These are phyloP conservation scores for Kuraishia borneana DNA, from an alignment of 805 yeast species.

Conservation along the genomic window DNA sequence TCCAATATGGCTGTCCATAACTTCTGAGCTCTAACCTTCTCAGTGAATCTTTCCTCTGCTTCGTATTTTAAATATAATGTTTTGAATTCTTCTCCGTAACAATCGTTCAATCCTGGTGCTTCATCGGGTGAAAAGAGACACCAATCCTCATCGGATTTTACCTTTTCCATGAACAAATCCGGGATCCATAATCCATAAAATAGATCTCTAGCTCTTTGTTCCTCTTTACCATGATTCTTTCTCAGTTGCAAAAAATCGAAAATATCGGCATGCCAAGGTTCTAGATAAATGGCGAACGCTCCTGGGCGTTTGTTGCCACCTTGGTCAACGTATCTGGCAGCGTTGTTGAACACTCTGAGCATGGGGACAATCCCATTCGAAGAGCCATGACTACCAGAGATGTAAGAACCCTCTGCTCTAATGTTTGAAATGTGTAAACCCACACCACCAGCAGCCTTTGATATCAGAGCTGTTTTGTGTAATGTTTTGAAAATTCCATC, in stretches of 20 bases:
- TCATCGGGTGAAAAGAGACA: slow-evolving; percentile 81
- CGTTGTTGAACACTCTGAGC: slow-evolving; percentile 89
- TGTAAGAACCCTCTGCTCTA: slow-evolving; percentile 76
- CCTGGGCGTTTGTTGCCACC: slow-evolving; percentile 99
- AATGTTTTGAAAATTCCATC: slow-evolving; percentile 91
- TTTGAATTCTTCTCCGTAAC: slow-evolving; percentile 77
- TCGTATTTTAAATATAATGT: slow-evolving; percentile 65
- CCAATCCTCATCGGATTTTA: slow-evolving; percentile 73
- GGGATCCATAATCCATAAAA: slow-evolving; percentile 94
- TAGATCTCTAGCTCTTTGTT: slow-evolving; percentile 83
- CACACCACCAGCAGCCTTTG: slow-evolving; percentile 93
- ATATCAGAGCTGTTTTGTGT: slow-evolving; percentile 79
- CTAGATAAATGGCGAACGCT: slow-evolving; percentile 87
- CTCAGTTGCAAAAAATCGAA: slow-evolving; percentile 78
- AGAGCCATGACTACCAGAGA: slow-evolving; percentile 86
- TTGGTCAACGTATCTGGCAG: slow-evolving; percentile 96
- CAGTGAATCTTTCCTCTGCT: slow-evolving; percentile 49
- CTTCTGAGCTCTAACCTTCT: slow-evolving; percentile 73
- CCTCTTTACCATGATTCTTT: slow-evolving; percentile 94
- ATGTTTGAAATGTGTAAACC: slow-evolving; percentile 86
- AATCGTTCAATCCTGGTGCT: slow-evolving; percentile 77
- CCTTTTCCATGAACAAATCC: slow-evolving; percentile 88
- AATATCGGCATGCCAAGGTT: slow-evolving; percentile 95
- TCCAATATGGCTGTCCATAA: slow-evolving; percentile 84
- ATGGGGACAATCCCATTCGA: slow-evolving; percentile 94